Evolutionary conservation across 108 stramenopile genomes (phyloP).

Genomic region (Pseudonitzschia pungens): DNA sequence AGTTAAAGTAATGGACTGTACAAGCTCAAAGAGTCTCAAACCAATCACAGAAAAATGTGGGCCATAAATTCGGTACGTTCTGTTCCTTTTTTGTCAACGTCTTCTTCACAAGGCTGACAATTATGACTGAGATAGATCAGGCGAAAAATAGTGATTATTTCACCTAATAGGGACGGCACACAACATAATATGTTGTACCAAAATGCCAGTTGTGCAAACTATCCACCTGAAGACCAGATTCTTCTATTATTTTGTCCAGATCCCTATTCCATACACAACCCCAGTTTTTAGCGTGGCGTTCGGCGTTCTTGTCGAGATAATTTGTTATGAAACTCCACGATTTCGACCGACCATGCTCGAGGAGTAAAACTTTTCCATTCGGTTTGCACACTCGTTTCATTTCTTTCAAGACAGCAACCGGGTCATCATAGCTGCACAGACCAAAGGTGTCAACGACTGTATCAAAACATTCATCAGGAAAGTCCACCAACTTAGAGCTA

Average conservation of each 20-base stretch:
- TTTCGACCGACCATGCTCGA: slow-evolving; percentile 79
- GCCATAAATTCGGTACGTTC: too few relatives aligned
- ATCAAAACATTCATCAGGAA: slow-evolving; percentile 73
- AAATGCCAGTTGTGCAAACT: slow-evolving; percentile 74
- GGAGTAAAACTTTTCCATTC: slow-evolving; percentile 74
- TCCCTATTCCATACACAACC: slow-evolving; percentile 92
- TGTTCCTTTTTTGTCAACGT: too few relatives aligned
- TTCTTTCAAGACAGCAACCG: slow-evolving; percentile 75
- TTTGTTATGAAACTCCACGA: slow-evolving; percentile 53
- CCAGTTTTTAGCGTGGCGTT: slow-evolving; percentile 85
- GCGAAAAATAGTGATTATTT: neutral
- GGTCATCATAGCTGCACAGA: slow-evolving; percentile 89
- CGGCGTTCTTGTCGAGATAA: slow-evolving; percentile 78
- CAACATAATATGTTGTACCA: slow-evolving; percentile 89
- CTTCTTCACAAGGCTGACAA: too few relatives aligned
- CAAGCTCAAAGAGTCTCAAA: too few relatives aligned
- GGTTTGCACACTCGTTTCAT: slow-evolving; percentile 84
- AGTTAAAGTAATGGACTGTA: too few relatives aligned
- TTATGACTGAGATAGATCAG: too few relatives aligned
- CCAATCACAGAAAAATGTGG: too few relatives aligned
- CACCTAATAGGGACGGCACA: slow-evolving; percentile 47
- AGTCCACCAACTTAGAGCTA: slow-evolving; percentile 41
- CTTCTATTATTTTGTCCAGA: slow-evolving; percentile 65
- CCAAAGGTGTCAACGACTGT: slow-evolving; percentile 94
- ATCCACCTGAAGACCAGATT: slow-evolving; percentile 62